phyloP scores from a whole-genome alignment of 345 rosid species.

The Bretschneidera sinensis region DNA sequence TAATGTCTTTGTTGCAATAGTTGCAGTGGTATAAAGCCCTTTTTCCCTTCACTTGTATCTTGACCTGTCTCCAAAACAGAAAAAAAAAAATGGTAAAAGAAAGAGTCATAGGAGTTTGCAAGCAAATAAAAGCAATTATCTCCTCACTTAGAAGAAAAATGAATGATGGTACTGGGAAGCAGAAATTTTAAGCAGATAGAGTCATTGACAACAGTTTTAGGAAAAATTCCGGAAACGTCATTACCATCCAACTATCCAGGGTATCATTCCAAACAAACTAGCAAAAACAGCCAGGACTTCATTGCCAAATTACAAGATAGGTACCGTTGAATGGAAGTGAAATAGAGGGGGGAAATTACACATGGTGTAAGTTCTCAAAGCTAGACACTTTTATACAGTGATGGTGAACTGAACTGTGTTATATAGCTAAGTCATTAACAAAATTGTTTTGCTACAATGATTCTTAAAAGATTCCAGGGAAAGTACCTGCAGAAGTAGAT shows the following conservation, averaged over 20 bases:
- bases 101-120: not conserved
- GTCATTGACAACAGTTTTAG: no score
- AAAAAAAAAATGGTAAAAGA: not conserved
- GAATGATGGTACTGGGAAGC: not conserved
- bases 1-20: conserved; percentile 93
- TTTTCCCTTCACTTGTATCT: conserved; percentile 77
- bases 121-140: conserved; percentile 5
- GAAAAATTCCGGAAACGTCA: no score
- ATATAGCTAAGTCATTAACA: no score
- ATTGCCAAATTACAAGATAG: no score
- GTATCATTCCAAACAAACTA: no score
- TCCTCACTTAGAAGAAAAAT: not conserved
- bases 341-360: not conserved
- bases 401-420: no score
- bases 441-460: no score
- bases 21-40: conserved; percentile 88
- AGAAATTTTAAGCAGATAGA: no score
- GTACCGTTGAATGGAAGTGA: not conserved
- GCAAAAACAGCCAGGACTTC: no score
- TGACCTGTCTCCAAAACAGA: conserved; percentile 43
- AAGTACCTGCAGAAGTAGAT: conserved; percentile 59
- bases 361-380: not conserved
- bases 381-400: not conserved
- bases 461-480: no score
- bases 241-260: no score